Conservation (phyloP, 2,329 filamentous ascomycete genomes). For the Aureobasidium lini region DNA sequence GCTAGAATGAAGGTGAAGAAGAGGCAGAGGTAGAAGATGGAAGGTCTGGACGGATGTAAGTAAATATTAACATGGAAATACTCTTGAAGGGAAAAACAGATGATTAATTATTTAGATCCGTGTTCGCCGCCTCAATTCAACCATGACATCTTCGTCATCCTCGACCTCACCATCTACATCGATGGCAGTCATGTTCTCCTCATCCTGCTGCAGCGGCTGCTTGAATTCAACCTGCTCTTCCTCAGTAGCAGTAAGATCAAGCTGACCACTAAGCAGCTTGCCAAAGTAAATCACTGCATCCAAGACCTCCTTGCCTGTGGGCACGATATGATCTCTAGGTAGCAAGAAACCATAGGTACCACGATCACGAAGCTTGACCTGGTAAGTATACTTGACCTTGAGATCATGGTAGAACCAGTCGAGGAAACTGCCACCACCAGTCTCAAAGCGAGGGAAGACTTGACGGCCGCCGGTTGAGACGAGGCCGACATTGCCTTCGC, state of each 20-base stretch:
- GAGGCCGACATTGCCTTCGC: slow-evolving; percentile 62
- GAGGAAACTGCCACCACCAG: slow-evolving; percentile 74
- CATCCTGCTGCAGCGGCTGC: not conserved
- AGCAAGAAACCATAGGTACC: slow-evolving; percentile 91
- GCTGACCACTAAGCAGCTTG: slow-evolving; percentile 58
- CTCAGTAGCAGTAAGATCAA: slow-evolving; percentile 21
- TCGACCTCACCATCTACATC: not conserved
- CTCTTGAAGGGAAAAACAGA: not conserved
- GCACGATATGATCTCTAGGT: slow-evolving; percentile 77
- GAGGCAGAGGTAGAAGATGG: too few species aligned
- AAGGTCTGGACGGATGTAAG: not conserved
- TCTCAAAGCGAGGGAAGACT: slow-evolving; percentile 54
- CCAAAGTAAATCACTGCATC: slow-evolving; percentile 78
- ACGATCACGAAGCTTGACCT: slow-evolving; percentile 88
- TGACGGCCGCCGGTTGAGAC: slow-evolving; percentile 26
- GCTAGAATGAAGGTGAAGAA: too few species aligned
- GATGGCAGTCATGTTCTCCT: not conserved
- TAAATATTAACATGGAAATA: not conserved
- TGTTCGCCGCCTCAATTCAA: slow-evolving; percentile 3
- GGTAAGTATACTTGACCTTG: slow-evolving; percentile 75
- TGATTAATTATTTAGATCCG: not conserved
- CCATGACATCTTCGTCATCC: not conserved
- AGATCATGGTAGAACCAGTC: slow-evolving; percentile 95
- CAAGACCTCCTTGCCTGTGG: slow-evolving; percentile 80
- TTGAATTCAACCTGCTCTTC: not conserved